Base-by-base conservation (phyloP, 2,329 filamentous ascomycete genomes). In the Cytospora leucostoma region DNA sequence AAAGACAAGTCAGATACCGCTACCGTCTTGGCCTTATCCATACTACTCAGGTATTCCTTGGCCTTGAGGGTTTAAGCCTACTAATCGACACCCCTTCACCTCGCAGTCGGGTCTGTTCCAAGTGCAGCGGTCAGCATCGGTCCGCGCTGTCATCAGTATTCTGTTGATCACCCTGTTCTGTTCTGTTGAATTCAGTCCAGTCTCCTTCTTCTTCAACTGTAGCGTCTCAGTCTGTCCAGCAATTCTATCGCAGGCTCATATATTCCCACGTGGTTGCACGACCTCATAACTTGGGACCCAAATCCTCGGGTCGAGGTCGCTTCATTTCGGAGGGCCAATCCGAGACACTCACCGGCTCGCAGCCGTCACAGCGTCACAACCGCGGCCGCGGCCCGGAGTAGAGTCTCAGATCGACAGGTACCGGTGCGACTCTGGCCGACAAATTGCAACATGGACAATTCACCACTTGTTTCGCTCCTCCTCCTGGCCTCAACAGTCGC, bases 401-500 rank as follows among this genome's bases (percentile, higher is more conserved):
- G 27, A 27, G n/a, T 17, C 44, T 47, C 44, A 47, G 44, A 47
- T 21, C 44, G 44, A 21, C 44, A 47, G 44, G 44, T 47, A 47
- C n/a, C 44, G 12, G 7, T 21, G 12, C 44, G 44, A 47, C 44
- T 47, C 44, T 47, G 44, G 10, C 44, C 15, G 4, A 47, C 17
- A 47, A 17, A n/a, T 19, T 49, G 21, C 56, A 40, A 11, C 40
- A 59, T 59, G 60, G 27, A 32, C 32, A 52, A 32, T 27, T 7
- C 33, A 17, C 11, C 33, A 17, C 59, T 44, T 2, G 37, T 51
- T 10, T n/a, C 56, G 37, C 40, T 63, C 56, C 60, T 59, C 55
- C 13, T 56, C 62, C 55, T 66, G 54, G 62, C 58, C 8, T 56
- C 64, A n/a, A 13, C 62, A 17, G 53, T 68, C 1, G 40, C 56